Base-by-base conservation (phyloP, 2,329 filamentous ascomycete genomes). In the Cyphellophora europaea region DNA sequence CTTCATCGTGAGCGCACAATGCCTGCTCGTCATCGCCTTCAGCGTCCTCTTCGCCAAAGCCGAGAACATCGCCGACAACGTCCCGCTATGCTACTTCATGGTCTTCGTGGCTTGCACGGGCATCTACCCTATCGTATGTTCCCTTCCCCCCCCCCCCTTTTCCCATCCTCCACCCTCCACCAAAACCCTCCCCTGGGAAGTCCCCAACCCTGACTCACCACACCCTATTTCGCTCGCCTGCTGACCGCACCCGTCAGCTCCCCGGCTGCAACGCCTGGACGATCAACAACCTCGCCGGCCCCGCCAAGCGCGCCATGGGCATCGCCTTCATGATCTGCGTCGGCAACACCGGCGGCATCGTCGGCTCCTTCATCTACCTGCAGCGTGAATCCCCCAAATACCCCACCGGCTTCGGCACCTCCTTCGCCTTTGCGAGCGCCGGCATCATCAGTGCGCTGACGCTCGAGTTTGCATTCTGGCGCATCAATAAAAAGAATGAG, bases 91-190 rank as follows among this genome's bases (percentile, higher is more conserved):
- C 34, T 66, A 65, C 40, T 65, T 67, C 32, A 62, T 57, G 1
- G 57, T 68, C 18, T 62, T 59, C 25, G 45, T 69, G 4, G 59
- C 64, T 0, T 65, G 54, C 18, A 52, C 61, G 6, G 59, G 62
- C 16, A 58, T 64, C 49, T 65, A 65, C 31, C 62, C 62, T 0
- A 63, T 64, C 29, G n/a, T n/a, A n/a, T n/a, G n/a, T n/a, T n/a
- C n/a, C n/a, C n/a, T n/a, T n/a, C n/a, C n/a, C n/a, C n/a, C n/a
- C n/a, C n/a, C n/a, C n/a, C n/a, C n/a, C n/a, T n/a, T n/a, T n/a
- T n/a, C n/a, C n/a, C n/a, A n/a, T n/a, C n/a, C n/a, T n/a, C n/a
- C n/a, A n/a, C n/a, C n/a, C n/a, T n/a, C n/a, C n/a, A n/a, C n/a
- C n/a, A n/a, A n/a, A n/a, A n/a, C n/a, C n/a, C n/a, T n/a, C n/a